A percentile compares a stretch with the other conserved stretches of the same genome.
phyloP scores from a whole-genome alignment of 2,329 filamentous ascomycete species.

The Aspergillus puulaauensis region DNA sequence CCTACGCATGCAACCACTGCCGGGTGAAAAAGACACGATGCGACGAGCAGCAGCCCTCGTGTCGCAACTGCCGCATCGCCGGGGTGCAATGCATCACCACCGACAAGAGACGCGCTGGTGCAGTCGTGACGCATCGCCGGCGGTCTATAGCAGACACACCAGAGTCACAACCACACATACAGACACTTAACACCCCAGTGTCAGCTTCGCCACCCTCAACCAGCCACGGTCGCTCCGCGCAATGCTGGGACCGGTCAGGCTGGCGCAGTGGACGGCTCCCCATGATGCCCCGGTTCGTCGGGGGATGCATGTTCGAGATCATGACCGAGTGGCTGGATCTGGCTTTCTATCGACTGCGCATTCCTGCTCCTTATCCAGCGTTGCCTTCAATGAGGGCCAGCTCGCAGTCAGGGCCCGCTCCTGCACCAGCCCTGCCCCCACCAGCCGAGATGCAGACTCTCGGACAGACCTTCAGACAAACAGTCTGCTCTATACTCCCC shows the following conservation, averaged over 20 bases:
- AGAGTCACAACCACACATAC: neutral
- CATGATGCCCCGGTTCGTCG: slow-evolving; percentile 4
- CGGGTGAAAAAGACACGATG: slow-evolving; percentile 4
- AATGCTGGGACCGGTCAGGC: slow-evolving; percentile 4
- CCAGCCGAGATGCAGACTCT: neutral
- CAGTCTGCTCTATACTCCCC: neutral
- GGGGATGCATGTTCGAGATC: slow-evolving; percentile 2
- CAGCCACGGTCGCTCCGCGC: neutral
- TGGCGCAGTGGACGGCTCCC: neutral
- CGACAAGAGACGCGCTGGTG: neutral
- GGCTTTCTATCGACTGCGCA: slow-evolving; percentile 1
- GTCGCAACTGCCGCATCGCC: slow-evolving; percentile 1
- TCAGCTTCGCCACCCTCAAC: neutral
- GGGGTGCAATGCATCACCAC: slow-evolving; percentile 8
- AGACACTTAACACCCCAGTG: neutral
- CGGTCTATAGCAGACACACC: neutral
- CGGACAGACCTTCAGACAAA: neutral
- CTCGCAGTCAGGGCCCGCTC: neutral
- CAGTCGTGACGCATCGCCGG: neutral
- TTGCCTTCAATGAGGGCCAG: neutral
- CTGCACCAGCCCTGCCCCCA: neutral
- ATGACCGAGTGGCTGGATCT: slow-evolving; percentile 9
- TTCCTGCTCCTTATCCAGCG: neutral
- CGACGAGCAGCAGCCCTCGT: slow-evolving; percentile 4
- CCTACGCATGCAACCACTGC: slow-evolving; percentile 6